Percentiles rank a stretch among this genome's conserved stretches.
phyloP scores from a whole-genome alignment of 345 rosid genomes.

The Aquilaria yunnanensis region DNA sequence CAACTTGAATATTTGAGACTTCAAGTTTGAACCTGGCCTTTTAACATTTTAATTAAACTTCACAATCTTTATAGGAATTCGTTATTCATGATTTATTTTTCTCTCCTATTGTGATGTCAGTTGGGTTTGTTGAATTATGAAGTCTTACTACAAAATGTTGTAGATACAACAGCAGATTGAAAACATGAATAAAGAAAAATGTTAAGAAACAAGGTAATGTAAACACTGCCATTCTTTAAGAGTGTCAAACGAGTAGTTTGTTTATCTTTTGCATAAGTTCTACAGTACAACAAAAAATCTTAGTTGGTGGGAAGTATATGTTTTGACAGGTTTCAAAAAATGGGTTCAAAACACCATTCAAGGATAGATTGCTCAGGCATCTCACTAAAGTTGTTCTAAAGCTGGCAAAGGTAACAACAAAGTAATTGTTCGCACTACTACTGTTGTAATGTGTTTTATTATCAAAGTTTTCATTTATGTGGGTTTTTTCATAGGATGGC shows the following conservation, averaged over 20 bases:
- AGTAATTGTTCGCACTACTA: neutral
- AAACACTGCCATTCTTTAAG: slow-evolving; percentile 2
- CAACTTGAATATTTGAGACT: too few relatives aligned
- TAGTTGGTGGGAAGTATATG: slow-evolving; percentile 9
- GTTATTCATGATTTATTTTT: too few relatives aligned
- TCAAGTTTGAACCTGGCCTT: too few relatives aligned
- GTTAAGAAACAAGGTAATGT: slow-evolving; percentile 74
- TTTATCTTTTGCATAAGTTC: neutral
- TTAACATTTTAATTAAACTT: too few relatives aligned
- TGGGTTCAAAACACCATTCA: slow-evolving; percentile 86
- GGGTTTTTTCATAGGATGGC: slow-evolving; percentile 58
- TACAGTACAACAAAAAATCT: slow-evolving; percentile 12
- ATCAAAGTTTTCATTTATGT: neutral
- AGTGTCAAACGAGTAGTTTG: neutral
- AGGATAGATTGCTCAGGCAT: slow-evolving; percentile 70
- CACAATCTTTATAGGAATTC: too few relatives aligned
- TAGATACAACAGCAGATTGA: slow-evolving; percentile 92
- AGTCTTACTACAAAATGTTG: slow-evolving; percentile 59
- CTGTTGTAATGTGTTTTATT: neutral
- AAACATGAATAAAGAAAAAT: slow-evolving; percentile 81
- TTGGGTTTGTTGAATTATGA: slow-evolving; percentile 91
- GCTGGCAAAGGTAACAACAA: slow-evolving; percentile 59
- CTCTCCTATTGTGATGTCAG: slow-evolving; percentile 28
- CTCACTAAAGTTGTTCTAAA: slow-evolving; percentile 80
- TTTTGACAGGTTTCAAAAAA: slow-evolving; percentile 65